Conservation (phyloP, 106 monocot species). For the Allium fistulosum region DNA sequence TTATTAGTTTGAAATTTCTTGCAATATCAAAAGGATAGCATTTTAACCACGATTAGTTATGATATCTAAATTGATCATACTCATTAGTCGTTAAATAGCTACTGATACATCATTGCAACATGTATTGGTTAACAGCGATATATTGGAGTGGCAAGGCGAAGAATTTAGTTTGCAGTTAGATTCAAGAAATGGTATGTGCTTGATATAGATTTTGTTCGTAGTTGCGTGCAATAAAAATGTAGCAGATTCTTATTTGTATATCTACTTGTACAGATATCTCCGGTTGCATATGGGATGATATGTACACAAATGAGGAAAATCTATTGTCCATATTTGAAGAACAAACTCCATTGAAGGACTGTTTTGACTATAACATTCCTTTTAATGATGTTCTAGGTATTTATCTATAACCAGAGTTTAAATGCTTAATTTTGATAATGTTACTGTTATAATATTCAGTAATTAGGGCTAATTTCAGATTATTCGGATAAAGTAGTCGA, state of each 20-base stretch:
- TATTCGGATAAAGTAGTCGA: conserved; percentile 28
- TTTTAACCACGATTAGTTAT: no score
- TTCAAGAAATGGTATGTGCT: conserved; percentile 29
- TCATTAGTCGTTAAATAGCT: no score
- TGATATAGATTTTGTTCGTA: neutral
- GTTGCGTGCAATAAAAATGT: neutral
- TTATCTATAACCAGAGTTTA: neutral
- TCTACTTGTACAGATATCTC: conserved; percentile 24
- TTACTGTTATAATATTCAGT: neutral
- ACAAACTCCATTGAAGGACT: conserved; percentile 86
- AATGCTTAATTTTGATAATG: neutral
- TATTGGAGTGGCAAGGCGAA: conserved; percentile 62
- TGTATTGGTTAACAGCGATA: conserved; percentile 28
- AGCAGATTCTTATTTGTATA: neutral
- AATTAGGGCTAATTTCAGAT: conserved; percentile 29
- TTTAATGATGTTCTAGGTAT: conserved; percentile 32
- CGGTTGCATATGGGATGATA: conserved; percentile 48
- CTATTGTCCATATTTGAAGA: conserved; percentile 61
- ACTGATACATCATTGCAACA: no score
- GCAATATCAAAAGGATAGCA: no score
- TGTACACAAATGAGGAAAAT: conserved; percentile 38
- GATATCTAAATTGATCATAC: no score
- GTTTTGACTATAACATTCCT: conserved; percentile 35
- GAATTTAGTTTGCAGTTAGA: conserved; percentile 35
- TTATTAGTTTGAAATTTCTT: no score